Evolutionary conservation across 306 rosid species (phyloP).

Genomic region (Vigna unguiculata): DNA sequence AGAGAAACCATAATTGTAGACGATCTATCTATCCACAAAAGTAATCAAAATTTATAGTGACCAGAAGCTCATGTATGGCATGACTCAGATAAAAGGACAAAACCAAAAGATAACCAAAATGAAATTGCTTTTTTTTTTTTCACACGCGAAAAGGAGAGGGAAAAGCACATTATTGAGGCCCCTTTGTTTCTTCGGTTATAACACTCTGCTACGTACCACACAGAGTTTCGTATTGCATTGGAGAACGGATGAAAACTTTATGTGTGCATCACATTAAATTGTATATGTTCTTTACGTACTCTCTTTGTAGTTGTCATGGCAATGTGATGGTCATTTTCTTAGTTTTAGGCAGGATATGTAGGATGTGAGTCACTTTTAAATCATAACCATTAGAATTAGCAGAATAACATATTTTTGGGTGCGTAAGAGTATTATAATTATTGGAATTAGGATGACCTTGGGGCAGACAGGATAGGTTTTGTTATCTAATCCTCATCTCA

Average conservation of each 20-base stretch:
- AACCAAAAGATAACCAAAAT: constrained; percentile 36
- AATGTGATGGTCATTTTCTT: background rate
- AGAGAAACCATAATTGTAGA: constrained; percentile 22
- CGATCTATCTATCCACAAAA: background rate
- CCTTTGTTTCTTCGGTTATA: constrained; percentile 30
- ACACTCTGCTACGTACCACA: constrained; percentile 15
- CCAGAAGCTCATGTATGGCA: constrained; percentile 46
- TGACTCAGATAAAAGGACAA: constrained; percentile 42
- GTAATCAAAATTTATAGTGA: constrained; percentile 32
- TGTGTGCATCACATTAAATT: background rate
- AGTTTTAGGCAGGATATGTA: background rate
- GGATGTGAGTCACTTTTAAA: background rate
- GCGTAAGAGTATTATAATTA: no score
- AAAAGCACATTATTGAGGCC: constrained; percentile 26
- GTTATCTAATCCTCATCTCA: no score
- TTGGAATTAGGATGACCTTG: no score
- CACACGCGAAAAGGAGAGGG: constrained; percentile 2
- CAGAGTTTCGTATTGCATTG: constrained; percentile 10
- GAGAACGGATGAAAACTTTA: background rate
- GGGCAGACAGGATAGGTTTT: no score
- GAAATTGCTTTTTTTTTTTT: constrained; percentile 14
- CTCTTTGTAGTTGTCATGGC: background rate
- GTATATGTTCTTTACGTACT: background rate
- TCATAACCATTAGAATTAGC: background rate
- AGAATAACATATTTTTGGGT: no score